Base-by-base conservation (phyloP, 2,329 filamentous ascomycete species). In the Penicillium sp. region DNA sequence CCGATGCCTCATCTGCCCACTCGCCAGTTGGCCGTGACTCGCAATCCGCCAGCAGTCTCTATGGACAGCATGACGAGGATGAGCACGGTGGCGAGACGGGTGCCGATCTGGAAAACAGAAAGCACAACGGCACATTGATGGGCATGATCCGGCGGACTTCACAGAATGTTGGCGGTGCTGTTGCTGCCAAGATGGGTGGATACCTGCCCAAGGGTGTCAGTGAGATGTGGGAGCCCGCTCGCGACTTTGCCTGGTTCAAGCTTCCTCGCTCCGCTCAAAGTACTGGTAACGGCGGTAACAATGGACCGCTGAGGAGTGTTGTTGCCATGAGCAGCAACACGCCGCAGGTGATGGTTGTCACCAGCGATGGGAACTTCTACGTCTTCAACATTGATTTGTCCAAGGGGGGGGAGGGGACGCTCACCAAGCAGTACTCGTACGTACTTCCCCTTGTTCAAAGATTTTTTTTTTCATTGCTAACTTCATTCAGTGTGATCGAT, bases 331-430 rank as follows among this genome's bases (percentile, higher is more conserved):
- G 88, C 65, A 93, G 85, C 62, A 95, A 84, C 65, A 90, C 87
- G 26, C 93, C 93, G 1, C 90, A 97, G 62, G 88, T 98, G 42
- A 97, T 98, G 90, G 88, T 97, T 0, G 90, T 96, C 11, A 98
- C 93, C 0, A 96, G 86, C 59, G 93, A 98, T 66, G 93, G 93
- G 8, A 85, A 85, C 25, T 97, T 96, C 64, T 95, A 93, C 60
- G 86, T 97, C 28, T 98, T 91, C 70, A 91, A 88, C 56, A 90
- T 98, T 46, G 90, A 98, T 66, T 81, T 98, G 75, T 90, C 95
- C 59, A 87, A 88, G 52, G 93, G 93, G 13, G 93, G 93, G 25
- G 93, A 98, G 71, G 93, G 93, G 0, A 88, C 86, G 42, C 71
- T 98, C 58, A 84, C 90, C 45, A 94, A 94, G 67, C 88, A 95